Base-by-base conservation (phyloP, 495 filamentous ascomycete genomes). In the Cryomyces minteri region DNA sequence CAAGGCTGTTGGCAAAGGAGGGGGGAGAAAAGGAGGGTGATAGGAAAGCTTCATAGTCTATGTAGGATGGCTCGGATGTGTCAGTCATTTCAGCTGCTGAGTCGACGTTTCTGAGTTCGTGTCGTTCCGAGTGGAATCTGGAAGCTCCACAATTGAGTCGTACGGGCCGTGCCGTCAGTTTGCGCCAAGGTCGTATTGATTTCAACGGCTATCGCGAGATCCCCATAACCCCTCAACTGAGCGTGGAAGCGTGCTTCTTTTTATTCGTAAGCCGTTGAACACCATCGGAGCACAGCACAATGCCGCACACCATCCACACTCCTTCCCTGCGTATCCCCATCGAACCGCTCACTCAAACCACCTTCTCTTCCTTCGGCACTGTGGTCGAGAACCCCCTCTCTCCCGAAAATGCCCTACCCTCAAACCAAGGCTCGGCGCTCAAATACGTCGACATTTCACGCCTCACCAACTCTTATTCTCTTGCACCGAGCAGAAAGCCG, bases 31-130 rank as follows among this genome's bases (percentile, higher is more conserved):
- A 96, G 41, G 69, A 56, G 3, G 88, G 86, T 51, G 82, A 77
- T 49, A 94, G 72, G 62, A 98, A 93, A 52, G 83, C 68, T 54
- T 93, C 84, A 64, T 94, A 94, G 69, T 98, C 87, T 60, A 98
- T 88, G 67, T 98, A 98, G 11, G 88, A 93, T 12, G 34, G 34
- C 3, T 38, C 34, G 18, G 18, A 25, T 1, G 18, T 25, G 18
- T 25, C 18, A 25, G 18, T 25, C 18, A 25, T 25, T 25, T 25
- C 18, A 25, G 18, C 18, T 25, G 18, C 18, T 25, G 1, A 25
- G 1, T 25, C 18, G 18, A 25, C 18, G 1, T 25, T 25, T 25
- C 18, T 2, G 18, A 25, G 2, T 25, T 25, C 18, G 18, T 25
- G 18, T 25, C 18, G 18, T 25, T 25, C 2, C 18, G 18, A 25